A percentile compares a stretch with the other conserved stretches of the same genome.
These are phyloP conservation scores for Truncatella angustata DNA, from an alignment of 2,329 filamentous ascomycete species.

Conservation along the genomic window DNA sequence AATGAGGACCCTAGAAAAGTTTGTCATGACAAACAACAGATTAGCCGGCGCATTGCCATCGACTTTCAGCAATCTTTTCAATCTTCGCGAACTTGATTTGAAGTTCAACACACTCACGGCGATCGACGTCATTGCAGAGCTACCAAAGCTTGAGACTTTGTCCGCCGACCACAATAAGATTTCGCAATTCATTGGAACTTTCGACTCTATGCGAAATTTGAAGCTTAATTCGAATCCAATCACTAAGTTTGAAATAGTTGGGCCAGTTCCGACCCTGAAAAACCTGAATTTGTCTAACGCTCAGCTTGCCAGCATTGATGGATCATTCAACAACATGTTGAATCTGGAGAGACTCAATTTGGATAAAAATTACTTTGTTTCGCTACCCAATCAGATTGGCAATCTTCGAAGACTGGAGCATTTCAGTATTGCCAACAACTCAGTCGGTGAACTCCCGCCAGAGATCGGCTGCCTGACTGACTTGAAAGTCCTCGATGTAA, in stretches of 20 bases:
- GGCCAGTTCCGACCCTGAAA: constrained; percentile 76
- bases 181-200: constrained; percentile 86
- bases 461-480: constrained; percentile 88
- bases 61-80: constrained; percentile 70
- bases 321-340: constrained; percentile 81
- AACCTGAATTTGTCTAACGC: constrained; percentile 86
- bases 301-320: constrained; percentile 87
- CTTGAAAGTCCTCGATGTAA: constrained; percentile 79
- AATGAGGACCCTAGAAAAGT: constrained; percentile 76
- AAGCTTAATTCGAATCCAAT: constrained; percentile 94
- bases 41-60: constrained; percentile 72
- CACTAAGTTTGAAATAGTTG: constrained; percentile 83
- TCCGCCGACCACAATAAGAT: constrained; percentile 91
- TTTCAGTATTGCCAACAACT: constrained; percentile 92
- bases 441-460: constrained; percentile 75
- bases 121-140: constrained; percentile 80
- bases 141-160: constrained; percentile 84
- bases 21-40: constrained; percentile 95
- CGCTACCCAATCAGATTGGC: constrained; percentile 81
- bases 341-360: constrained; percentile 85
- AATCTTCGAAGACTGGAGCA: constrained; percentile 80
- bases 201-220: constrained; percentile 77
- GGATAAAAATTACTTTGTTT: constrained; percentile 95
- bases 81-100: constrained; percentile 85
- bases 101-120: constrained; percentile 88